Percentiles rank a stretch among this genome's conserved stretches.
phyloP scores from a whole-genome alignment of 192 early-diverging fungal genomes.

The Kickxella alabastrina region DNA sequence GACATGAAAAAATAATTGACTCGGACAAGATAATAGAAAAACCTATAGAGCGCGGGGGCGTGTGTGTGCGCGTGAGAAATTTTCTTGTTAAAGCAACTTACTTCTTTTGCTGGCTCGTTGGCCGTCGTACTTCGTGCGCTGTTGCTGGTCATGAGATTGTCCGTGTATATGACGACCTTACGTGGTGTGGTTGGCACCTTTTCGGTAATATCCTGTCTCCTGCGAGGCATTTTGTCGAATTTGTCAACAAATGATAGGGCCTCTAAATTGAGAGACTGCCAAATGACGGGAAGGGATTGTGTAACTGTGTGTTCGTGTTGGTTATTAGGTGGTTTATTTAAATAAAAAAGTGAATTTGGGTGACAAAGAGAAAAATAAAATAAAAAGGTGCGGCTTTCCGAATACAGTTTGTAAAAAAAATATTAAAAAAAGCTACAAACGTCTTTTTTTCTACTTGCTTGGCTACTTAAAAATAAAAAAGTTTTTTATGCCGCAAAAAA shows the following conservation, averaged over 20 bases:
- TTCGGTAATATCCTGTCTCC: conserved; percentile 42
- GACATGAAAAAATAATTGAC: no score
- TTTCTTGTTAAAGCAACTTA: conserved; percentile 5
- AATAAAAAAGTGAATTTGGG: not conserved
- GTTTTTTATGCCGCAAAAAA: no score
- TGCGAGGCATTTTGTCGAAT: conserved; percentile 29
- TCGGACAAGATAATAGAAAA: no score
- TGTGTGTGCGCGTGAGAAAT: no score
- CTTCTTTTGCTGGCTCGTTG: conserved; percentile 28
- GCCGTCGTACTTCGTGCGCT: conserved; percentile 28
- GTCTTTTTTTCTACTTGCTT: no score
- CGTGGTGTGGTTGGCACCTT: conserved; percentile 45
- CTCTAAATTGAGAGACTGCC: no score
- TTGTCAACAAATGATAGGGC: no score
- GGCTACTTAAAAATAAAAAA: no score
- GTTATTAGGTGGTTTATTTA: conserved; percentile 4
- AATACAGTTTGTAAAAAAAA: not conserved
- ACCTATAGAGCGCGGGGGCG: no score
- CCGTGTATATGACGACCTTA: conserved; percentile 51
- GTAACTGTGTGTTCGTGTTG: no score
- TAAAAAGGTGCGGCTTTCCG: not conserved
- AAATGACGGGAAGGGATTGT: no score
- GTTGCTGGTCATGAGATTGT: conserved; percentile 47
- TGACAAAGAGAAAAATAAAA: conserved; percentile 1
- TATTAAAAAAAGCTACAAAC: not conserved